Percentiles rank a stretch among this genome's conserved stretches.
These are phyloP conservation scores for Pleurozium schreberi DNA, from an alignment of 225 moss, liverwort and hornwort species.

Conservation along the genomic window DNA sequence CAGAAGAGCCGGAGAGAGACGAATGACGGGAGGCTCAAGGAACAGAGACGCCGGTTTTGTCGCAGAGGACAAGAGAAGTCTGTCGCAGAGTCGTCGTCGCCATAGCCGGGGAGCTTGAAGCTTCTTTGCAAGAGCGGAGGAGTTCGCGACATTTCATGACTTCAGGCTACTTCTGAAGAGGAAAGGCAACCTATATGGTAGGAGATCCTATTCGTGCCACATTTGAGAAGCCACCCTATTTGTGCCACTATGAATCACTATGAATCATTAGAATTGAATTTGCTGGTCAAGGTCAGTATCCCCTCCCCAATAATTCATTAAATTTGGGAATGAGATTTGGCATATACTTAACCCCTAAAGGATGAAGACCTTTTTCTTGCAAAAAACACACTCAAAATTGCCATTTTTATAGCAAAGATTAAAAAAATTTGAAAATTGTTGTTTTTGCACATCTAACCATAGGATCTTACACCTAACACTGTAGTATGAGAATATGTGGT, in stretches of 20 bases:
- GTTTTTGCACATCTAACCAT: too few relatives aligned
- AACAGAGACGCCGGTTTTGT: neutral
- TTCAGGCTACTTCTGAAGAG: too few relatives aligned
- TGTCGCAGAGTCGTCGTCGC: neutral
- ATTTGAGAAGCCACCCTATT: neutral
- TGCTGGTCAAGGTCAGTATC: rapidly evolving
- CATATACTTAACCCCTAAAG: too few relatives aligned
- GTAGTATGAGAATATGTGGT: too few relatives aligned
- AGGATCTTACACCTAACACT: too few relatives aligned
- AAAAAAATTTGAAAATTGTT: too few relatives aligned
- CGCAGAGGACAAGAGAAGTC: neutral
- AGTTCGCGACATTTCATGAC: neutral
- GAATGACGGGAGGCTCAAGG: neutral
- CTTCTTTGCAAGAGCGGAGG: neutral
- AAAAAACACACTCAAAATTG: too few relatives aligned
- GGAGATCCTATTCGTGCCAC: neutral
- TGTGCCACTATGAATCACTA: too few relatives aligned
- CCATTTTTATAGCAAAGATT: too few relatives aligned
- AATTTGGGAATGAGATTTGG: neutral
- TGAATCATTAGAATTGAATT: rapidly evolving
- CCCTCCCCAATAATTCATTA: rapidly evolving
- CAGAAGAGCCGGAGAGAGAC: neutral
- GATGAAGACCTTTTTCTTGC: too few relatives aligned
- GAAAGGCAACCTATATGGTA: neutral
- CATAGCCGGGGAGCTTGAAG: neutral